Evolutionary conservation across 2,329 filamentous ascomycete species (phyloP), one percentile per base, ranked within the genome.

Genomic region (Aureobasidium sp.): DNA sequence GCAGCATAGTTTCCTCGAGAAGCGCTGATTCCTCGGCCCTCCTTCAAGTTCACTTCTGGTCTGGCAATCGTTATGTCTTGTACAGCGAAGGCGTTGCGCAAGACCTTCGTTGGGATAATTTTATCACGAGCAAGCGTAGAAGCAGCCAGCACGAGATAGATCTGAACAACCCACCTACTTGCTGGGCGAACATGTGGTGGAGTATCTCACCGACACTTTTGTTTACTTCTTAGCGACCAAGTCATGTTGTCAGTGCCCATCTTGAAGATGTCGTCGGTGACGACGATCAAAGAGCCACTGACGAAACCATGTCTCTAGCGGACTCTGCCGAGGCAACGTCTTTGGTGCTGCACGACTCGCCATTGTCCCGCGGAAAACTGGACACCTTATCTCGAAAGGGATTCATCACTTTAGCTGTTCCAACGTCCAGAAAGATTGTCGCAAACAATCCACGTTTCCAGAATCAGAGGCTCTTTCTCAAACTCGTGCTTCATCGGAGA

Each of bases 281-380:
- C 45, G 43, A 23, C 50, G 43, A 61, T 9, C 31, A n/a, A n/a
- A 33, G 45, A 50, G 58, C 58, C 58, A 61, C 58, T 61, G 58
- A 61, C 58, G 45, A 40, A 50, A 61, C 38, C 31, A 47, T 59
- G 55, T 59, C 55, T 59, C 55, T 50, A n/a, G 38, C 23, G 56
- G 58, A 3, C 13, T 31, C 27, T 38, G 23, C 58, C 58, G 58
- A 50, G 56, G 33, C 16, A 50, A 48, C 58, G 45, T 59, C 55
- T 59, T 25, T 45, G 31, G n/a, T 11, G 27, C 47, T 36, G 43
- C 33, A 40, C 58, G 43, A 50, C 13, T 50, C 43, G 45, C 56
- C 29, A n/a, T 38, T 25, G 4, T 47, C 6, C 29, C 23, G 31
- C 45, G 58, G 9, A 8, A 50, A 50, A 29, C 9, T 8, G 15